Base-by-base conservation (phyloP, 1,139 yeast genomes). In the Saccharomyces hybrid region DNA sequence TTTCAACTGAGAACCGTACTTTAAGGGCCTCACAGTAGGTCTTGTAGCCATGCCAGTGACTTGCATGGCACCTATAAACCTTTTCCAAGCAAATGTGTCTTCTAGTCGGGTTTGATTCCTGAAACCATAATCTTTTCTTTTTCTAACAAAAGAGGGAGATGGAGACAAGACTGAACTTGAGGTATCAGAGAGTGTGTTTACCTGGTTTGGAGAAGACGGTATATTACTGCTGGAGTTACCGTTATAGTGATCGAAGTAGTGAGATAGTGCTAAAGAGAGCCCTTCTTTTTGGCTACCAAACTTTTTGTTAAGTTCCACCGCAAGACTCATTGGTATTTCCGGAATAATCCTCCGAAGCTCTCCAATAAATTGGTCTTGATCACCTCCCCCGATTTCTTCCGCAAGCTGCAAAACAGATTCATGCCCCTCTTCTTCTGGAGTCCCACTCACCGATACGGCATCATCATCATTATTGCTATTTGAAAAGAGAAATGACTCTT, bases 41-140 rank as follows among this genome's bases (percentile, higher is more conserved):
- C 96, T 73, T 0, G 96, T 88, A 8, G 95, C 90, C 88, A 91
- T 86, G 1, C 89, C 91, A 53, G 82, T 84, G 0, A 86, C 81
- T 58, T 83, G 84, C 28, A 88, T 63, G 0, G 89, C 77, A 0
- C 97, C 97, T 26, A 89, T 75, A 63, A 76, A 85, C 38, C 77
- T 68, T 51, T 71, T 64, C 76, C 76, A 73, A 20, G 48, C 46
- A 11, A 49, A 27, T 14, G 50, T 31, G 5, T 52, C 56, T 47
- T 57, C 57, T 16, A 46, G 52, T 32, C 57, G 55, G 30, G 57
- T 59, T 38, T 47, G 49, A 3, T 51, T 50, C n/a, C 55, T 47
- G 14, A 44, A 47, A 4, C 47, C 52, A 6, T 51, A 49, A 23
- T 34, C 26, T 11, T 49, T 49, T 31, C 44, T 46, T 28, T 25